Conservation (phyloP, 352 stramenopile genomes). For the Phytophthora boehmeriae region DNA sequence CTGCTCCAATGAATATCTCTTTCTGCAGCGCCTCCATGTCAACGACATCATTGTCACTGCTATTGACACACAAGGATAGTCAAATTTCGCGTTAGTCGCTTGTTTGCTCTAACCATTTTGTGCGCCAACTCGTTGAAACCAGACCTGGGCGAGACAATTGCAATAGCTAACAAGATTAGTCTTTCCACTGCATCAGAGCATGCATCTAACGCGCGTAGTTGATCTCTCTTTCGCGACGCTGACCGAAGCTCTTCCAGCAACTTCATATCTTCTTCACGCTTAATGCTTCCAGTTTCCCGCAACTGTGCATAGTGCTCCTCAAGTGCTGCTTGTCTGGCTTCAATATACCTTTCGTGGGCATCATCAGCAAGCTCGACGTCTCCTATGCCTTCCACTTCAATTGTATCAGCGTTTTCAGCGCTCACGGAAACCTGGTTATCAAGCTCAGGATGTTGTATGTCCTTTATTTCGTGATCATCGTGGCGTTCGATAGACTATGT, state of each 20-base stretch:
- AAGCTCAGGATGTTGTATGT: not conserved
- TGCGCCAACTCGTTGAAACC: not conserved
- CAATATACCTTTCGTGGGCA: conserved; percentile 47
- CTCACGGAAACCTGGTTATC: conserved; percentile 3
- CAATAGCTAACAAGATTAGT: conserved; percentile 36
- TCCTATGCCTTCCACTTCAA: not conserved
- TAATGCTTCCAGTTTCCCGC: conserved; percentile 35
- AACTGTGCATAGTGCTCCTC: conserved; percentile 57
- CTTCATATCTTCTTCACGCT: conserved; percentile 43
- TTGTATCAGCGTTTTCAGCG: not conserved
- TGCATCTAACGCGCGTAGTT: conserved; percentile 19
- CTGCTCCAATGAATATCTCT: conserved; percentile 23
- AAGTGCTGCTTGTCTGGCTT: conserved; percentile 44
- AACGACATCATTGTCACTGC: conserved; percentile 16
- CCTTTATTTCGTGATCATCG: conserved; percentile 5
- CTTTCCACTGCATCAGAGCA: conserved; percentile 40
- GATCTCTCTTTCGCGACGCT: conserved; percentile 28
- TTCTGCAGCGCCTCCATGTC: conserved; percentile 32
- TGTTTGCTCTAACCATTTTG: not conserved
- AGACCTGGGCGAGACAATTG: conserved; percentile 32
- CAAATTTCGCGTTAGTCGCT: not conserved
- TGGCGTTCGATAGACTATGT: conserved; percentile 14
- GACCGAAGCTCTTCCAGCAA: conserved; percentile 38
- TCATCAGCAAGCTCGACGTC: not conserved
- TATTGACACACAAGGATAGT: conserved; percentile 4